A percentile compares a stretch with the other conserved stretches of the same genome.
Evolutionary conservation across 2,329 filamentous ascomycete species (phyloP).

Genomic region (Metarhizium anisopliae): DNA sequence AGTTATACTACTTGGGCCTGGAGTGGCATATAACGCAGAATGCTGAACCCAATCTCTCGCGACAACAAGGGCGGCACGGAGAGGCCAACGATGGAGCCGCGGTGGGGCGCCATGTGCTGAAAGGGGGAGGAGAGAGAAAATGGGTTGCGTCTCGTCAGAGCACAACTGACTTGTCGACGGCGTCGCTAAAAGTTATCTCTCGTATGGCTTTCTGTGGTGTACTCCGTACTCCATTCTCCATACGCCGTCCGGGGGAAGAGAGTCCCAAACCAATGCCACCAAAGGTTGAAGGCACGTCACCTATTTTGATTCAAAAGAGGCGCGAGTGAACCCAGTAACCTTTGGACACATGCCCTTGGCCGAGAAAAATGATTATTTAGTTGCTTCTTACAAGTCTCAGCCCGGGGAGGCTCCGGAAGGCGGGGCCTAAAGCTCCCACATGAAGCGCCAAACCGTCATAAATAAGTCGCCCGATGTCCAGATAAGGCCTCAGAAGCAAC

Average conservation of each 20-base stretch:
- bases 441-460: background rate
- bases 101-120: background rate
- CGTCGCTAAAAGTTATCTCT: background rate
- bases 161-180: background rate
- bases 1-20: background rate
- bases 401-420: background rate
- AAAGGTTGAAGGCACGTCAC: too few relatives aligned
- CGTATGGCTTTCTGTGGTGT: background rate
- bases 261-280: too few relatives aligned
- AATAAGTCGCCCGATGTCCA: background rate
- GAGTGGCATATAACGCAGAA: background rate
- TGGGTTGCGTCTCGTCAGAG: background rate
- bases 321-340: too few relatives aligned
- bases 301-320: too few relatives aligned
- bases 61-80: background rate
- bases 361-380: background rate
- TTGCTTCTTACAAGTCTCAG: background rate
- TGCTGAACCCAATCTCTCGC: background rate
- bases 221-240: too few relatives aligned
- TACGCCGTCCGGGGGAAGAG: too few relatives aligned
- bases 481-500: background rate
- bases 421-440: background rate
- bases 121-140: background rate
- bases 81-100: background rate
- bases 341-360: too few relatives aligned